Base-by-base conservation (phyloP, 176 grass and related monocot species). In the Chloris gayana region DNA sequence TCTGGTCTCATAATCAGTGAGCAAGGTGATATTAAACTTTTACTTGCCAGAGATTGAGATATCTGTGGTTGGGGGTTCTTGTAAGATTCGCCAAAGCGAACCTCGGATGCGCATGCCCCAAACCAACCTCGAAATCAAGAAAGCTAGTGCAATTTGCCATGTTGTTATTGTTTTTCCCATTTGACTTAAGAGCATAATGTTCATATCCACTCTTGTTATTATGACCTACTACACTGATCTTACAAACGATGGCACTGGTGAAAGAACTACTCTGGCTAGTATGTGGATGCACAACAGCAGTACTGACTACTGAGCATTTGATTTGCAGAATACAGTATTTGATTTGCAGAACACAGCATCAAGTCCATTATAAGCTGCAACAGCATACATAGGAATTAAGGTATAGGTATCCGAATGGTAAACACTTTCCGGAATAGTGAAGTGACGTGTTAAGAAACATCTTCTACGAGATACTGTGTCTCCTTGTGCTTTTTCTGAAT, bases 141-240 rank as follows among this genome's bases (percentile, higher is more conserved):
- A 58, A 83, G 38, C 34, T 68, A 46, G 67, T 4, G 14, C 46
- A 67, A 75, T 75, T 83, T 83, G 17, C n/a, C 33, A 44, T 42
- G 24, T 58, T 1, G 7, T 49, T 49, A 17, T 83, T 37, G 7
- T 54, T 54, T 82, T 11, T 45, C 21, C 47, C 72, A 49, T 51
- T 82, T 67, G 59, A 64, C 61, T n/a, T n/a, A n/a, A n/a, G n/a
- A n/a, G 35, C 35, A 37, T 37, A 37, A 5, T 6, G 7, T 37
- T 37, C 35, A 37, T 37, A 37, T 37, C 35, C 35, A 37, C 35
- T 37, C 35, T 37, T 37, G 35, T 37, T 37, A 37, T 37, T 37
- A 34, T 64, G 80, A 29, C 50, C 72, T 41, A 21, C 51, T 49
- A 37, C 10, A 17, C 4, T 22, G 14, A 10, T 37, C n/a, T 66